phyloP scores from a whole-genome alignment of 106 monocot genomes.

The Vanilla planifolia region DNA sequence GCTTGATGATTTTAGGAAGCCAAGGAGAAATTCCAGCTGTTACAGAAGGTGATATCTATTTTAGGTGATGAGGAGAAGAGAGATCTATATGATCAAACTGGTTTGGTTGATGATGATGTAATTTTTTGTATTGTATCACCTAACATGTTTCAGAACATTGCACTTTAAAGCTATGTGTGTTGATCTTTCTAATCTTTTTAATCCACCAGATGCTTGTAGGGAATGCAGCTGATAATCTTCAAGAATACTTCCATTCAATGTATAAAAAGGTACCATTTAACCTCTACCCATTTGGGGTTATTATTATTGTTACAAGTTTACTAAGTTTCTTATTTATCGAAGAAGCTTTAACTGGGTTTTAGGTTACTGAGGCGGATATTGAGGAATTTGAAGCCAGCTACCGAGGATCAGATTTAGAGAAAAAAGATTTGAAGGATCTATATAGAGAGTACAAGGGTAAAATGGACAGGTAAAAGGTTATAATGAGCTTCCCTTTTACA shows the following conservation, averaged over 20 bases:
- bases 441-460: constrained; percentile 76
- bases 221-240: constrained; percentile 67
- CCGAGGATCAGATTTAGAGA: constrained; percentile 88
- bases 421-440: constrained; percentile 86
- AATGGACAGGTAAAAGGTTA: constrained; percentile 62
- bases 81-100: constrained; percentile 90
- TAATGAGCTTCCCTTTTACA: no score
- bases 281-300: background rate
- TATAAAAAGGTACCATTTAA: constrained; percentile 59
- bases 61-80: constrained; percentile 97
- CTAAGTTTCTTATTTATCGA: constrained; percentile 2
- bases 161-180: background rate
- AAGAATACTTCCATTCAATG: constrained; percentile 70
- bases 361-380: constrained; percentile 96
- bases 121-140: background rate
- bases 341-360: background rate
- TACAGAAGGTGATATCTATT: constrained; percentile 95
- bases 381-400: constrained; percentile 95
- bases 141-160: background rate
- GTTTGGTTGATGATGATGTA: constrained; percentile 82
- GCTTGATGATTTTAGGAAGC: constrained; percentile 51
- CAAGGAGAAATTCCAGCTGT: constrained; percentile 91
- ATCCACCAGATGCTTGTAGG: constrained; percentile 61
- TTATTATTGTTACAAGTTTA: background rate
- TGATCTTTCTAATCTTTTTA: background rate